Conservation (phyloP, 1,139 yeast species). For the Groenewaldozyma sp. region DNA sequence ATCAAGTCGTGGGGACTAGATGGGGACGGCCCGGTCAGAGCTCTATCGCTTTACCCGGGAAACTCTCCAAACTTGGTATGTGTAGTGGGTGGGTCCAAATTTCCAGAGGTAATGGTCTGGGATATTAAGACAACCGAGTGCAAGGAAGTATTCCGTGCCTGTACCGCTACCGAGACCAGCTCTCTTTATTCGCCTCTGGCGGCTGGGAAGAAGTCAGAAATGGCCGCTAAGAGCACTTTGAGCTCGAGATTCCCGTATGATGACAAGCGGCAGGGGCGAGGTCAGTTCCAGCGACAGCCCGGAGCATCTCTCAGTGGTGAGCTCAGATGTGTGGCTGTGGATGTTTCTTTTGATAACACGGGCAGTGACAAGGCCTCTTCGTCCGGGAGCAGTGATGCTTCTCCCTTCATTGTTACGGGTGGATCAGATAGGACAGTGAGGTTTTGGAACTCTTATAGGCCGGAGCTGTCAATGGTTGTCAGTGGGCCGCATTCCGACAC, state of each 20-base stretch:
- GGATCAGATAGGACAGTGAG: constrained; percentile 36
- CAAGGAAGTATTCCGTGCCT: constrained; percentile 37
- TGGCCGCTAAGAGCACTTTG: not conserved
- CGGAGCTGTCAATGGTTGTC: constrained; percentile 35
- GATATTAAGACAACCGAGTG: constrained; percentile 62
- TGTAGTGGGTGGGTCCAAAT: constrained; percentile 55
- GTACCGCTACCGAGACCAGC: constrained; percentile 7
- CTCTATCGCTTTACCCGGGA: constrained; percentile 39
- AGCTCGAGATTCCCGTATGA: not conserved
- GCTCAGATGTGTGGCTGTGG: constrained; percentile 20
- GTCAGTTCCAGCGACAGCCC: not conserved
- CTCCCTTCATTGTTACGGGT: constrained; percentile 28
- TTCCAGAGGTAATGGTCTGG: constrained; percentile 61
- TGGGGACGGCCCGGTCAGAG: constrained; percentile 38
- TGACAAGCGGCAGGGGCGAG: not conserved
- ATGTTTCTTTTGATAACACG: constrained; percentile 20
- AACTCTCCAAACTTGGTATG: constrained; percentile 37
- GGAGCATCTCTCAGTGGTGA: not conserved
- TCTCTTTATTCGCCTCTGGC: constrained; percentile 9
- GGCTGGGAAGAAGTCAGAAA: constrained; percentile 1
- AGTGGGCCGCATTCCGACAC: constrained; percentile 25
- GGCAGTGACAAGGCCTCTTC: constrained; percentile 9
- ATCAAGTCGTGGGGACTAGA: constrained; percentile 56
- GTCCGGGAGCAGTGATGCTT: constrained; percentile 4
- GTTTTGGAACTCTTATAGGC: constrained; percentile 39